Evolutionary conservation across 2,329 filamentous ascomycete genomes (phyloP).

Genomic region (Fusarium dimerum): DNA sequence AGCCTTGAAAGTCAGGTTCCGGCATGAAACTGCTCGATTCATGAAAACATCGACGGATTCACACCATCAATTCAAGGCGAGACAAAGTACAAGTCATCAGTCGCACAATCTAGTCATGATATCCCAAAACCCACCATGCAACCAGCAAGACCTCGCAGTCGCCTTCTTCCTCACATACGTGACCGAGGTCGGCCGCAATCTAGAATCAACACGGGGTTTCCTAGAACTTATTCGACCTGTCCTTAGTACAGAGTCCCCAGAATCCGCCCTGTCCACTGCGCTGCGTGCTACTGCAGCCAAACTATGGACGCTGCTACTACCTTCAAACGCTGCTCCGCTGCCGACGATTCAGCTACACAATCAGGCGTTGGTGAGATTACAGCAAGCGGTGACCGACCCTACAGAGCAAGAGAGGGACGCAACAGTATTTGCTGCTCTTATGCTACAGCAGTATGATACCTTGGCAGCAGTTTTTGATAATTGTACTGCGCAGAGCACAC

Average conservation of each 20-base stretch:
- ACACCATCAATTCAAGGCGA: no score
- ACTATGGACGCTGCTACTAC: slow-evolving; percentile 7
- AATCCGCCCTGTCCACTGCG: slow-evolving; percentile 7
- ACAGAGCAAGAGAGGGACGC: background rate
- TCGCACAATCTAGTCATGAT: background rate
- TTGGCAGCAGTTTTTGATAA: slow-evolving; percentile 5
- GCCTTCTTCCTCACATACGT: slow-evolving; percentile 18
- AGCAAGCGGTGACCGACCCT: background rate
- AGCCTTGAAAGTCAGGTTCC: slow-evolving; percentile 4
- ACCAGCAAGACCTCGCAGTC: slow-evolving; percentile 6
- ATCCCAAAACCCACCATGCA: background rate
- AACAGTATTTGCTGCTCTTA: slow-evolving; percentile 9
- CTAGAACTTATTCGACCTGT: slow-evolving; percentile 14
- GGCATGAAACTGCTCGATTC: slow-evolving; percentile 7
- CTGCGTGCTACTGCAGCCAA: slow-evolving; percentile 6
- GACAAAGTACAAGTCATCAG: background rate
- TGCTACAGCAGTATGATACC: slow-evolving; percentile 17
- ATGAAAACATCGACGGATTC: background rate
- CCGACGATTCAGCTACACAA: background rate
- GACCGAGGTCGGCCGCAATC: slow-evolving; percentile 9
- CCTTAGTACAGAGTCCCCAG: background rate
- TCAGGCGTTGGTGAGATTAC: slow-evolving; percentile 5
- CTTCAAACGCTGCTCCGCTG: accelerated
- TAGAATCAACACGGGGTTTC: slow-evolving; percentile 17
- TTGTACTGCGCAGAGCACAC: slow-evolving; percentile 1